Evolutionary conservation across 805 yeast genomes (phyloP), one percentile per base, ranked within the genome.

Genomic region (Yamadazyma ubonensis): DNA sequence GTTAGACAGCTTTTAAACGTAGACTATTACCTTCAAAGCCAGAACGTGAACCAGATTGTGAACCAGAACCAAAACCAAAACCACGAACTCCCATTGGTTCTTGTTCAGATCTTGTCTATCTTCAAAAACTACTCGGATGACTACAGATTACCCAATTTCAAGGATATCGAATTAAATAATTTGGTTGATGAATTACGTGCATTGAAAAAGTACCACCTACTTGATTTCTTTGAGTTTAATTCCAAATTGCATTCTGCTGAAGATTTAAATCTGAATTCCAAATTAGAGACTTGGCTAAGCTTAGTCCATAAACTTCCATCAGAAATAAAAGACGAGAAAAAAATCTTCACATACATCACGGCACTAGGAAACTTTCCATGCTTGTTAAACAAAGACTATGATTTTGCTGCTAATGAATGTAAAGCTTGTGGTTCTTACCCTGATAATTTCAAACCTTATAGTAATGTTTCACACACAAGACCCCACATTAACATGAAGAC

Each of bases 361-460:
- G 59, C 73, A 1, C 40, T 76, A 19, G 71, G 75, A 6, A 52
- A 61, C 31, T 63, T 65, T 35, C 66, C 75, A 4, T 75, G 81
- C 49, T 33, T 73, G n/a, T 35, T 63, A 1, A 56, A 58, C 18
- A 59, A 54, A 2, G 71, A 72, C 41, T 70, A 46, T 40, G 59
- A 71, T 42, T 52, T 49, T 26, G 41, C 45, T 5, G 37, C 57
- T 0, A 46, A 46, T 2, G 57, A 57, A 14, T 76, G 82, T 47
- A 39, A 39, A 6, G 47, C 49, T 9, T 75, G 81, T 56, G 43
- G 36, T 5, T 26, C 39, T 10, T 18, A 33, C 17, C 37, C 33
- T 11, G 32, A 15, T 17, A 3, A 12, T 6, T 8, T 6, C 12
- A 39, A 27, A n/a, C 29, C 14, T 12, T 39, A 33, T 21, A 12